Percentiles rank a stretch among this genome's conserved stretches.
These are phyloP conservation scores for Pyrus hybrid DNA, from an alignment of 331 rosid species.

Conservation along the genomic window DNA sequence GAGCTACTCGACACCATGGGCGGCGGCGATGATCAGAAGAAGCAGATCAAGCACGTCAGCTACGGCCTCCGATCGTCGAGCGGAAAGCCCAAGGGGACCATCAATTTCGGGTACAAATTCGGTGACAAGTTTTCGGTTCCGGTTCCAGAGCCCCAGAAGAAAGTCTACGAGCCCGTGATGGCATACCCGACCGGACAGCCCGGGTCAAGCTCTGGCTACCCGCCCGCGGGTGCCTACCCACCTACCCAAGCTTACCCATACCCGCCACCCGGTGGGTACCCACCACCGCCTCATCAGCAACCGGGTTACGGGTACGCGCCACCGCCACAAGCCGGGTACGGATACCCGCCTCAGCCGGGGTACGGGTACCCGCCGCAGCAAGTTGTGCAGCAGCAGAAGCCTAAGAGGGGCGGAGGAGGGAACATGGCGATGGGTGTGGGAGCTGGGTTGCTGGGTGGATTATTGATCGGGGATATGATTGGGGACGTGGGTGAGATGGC, in stretches of 20 bases:
- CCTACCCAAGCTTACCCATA: slow-evolving; percentile 21
- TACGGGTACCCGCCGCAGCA: slow-evolving; percentile 29
- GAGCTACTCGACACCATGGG: slow-evolving; percentile 23
- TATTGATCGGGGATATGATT: slow-evolving; percentile 46
- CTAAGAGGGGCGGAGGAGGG: slow-evolving; percentile 17
- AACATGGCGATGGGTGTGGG: slow-evolving; percentile 41
- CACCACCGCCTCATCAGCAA: slow-evolving; percentile 14
- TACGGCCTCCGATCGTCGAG: slow-evolving; percentile 20
- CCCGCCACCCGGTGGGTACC: slow-evolving; percentile 28
- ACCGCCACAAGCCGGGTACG: slow-evolving; percentile 20
- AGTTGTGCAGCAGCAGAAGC: slow-evolving; percentile 27
- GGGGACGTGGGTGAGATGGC: slow-evolving; percentile 16
- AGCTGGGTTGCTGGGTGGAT: slow-evolving; percentile 51
- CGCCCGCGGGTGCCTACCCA: neutral
- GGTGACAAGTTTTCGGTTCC: slow-evolving; percentile 35
- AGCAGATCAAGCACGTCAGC: slow-evolving; percentile 1
- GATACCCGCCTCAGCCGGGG: slow-evolving; percentile 22
- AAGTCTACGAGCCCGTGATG: slow-evolving; percentile 9
- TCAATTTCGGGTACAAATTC: slow-evolving; percentile 36
- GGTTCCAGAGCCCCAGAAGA: neutral
- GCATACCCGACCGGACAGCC: slow-evolving; percentile 34
- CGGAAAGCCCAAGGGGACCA: slow-evolving; percentile 25
- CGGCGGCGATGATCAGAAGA: neutral
- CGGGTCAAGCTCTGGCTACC: slow-evolving; percentile 14
- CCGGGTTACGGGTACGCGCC: slow-evolving; percentile 13